Evolutionary conservation across 306 rosid genomes (phyloP), one percentile per base, ranked within the genome.

Genomic region (Clitoria ternatea): DNA sequence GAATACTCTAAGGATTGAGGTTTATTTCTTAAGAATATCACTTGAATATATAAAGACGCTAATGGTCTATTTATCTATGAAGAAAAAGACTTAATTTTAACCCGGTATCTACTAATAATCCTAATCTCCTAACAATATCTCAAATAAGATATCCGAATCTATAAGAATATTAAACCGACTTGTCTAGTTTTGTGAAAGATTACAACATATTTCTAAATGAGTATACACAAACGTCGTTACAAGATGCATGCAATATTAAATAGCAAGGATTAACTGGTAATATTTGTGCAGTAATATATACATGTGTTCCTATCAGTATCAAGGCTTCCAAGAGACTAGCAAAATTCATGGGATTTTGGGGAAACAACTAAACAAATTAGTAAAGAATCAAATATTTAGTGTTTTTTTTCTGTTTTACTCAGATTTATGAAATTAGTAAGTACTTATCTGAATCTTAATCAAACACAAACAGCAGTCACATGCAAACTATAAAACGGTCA

Each of bases 401-500:
- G 6, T 9, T 61, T 24, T 7, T 53, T 20, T 61, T 42, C 35
- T 8, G 4, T 70, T 72, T 45, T 63, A 43, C 50, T 43, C 33
- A 70, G 63, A 17, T 55, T 60, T 36, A 32, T n/a, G 36, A n/a
- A n/a, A n/a, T n/a, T 49, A 24, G 35, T 45, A 42, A 54, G 54
- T 18, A 43, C 49, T 73, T 66, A 27, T 47, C 7, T 67, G 1
- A 20, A 59, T 24, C 4, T 71, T 4, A 30, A 59, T 66, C 75
- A 15, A 56, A 57, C 65, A 20, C 22, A 56, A 65, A 60, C 54
- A 66, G 5, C 50, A 56, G 49, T 59, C 45, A 71, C 2, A 47
- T 36, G 30, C 1, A 6, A 49, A 49, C 10, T 49, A 49, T 49
- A 49, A 49, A 52, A 52, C 4, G 32, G 7, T 52, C 11, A 22